Percentiles rank a stretch among this genome's conserved stretches.
Evolutionary conservation across 306 rosid species (phyloP).

Genomic region (Rosa lucieae): DNA sequence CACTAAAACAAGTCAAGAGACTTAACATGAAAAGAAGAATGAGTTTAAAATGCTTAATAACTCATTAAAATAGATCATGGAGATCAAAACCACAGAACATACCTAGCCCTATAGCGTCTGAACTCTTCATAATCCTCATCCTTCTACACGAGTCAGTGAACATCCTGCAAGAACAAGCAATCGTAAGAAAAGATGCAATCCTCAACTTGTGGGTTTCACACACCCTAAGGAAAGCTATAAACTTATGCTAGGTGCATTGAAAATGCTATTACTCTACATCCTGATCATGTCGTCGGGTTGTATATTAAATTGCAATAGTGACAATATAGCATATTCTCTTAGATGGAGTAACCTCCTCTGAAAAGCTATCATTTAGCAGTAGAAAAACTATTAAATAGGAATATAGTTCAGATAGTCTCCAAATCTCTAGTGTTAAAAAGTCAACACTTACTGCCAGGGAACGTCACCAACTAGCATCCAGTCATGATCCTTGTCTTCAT

Average conservation of each 20-base stretch:
- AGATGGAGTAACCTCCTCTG: conserved; percentile 4
- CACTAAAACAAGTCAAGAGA: background rate
- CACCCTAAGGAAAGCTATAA: background rate
- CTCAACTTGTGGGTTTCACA: background rate
- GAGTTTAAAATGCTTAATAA: background rate
- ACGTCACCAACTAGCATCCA: conserved; percentile 99
- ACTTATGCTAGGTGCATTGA: background rate
- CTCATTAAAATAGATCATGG: background rate
- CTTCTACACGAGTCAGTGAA: conserved; percentile 80
- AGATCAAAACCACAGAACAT: conserved; percentile 14
- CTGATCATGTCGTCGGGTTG: background rate
- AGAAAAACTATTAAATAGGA: background rate
- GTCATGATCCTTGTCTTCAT: conserved; percentile 93
- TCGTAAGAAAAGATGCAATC: conserved; percentile 12
- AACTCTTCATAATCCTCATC: conserved; percentile 93
- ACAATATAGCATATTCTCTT: background rate
- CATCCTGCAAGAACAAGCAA: conserved; percentile 61
- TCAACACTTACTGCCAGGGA: conserved; percentile 86
- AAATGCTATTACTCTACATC: background rate
- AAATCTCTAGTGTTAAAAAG: background rate
- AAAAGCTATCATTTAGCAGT: background rate
- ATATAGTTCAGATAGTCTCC: background rate
- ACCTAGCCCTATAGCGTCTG: conserved; percentile 95
- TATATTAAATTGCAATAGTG: background rate
- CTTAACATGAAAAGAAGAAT: background rate